phyloP scores from a whole-genome alignment of 192 early-diverging fungal species.

The Backusella macrospora region DNA sequence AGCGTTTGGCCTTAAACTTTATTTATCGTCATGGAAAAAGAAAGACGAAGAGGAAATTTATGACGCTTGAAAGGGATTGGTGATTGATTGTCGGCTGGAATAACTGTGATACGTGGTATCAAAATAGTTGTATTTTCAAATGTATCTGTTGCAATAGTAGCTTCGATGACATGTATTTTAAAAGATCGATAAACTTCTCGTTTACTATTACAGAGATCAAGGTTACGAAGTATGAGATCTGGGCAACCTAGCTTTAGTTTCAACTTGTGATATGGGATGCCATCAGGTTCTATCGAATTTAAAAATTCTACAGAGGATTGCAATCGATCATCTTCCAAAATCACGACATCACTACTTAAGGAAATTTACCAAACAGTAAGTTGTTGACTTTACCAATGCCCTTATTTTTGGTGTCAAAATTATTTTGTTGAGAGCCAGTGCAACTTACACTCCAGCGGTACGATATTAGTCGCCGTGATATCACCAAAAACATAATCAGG shows the following conservation, averaged over 20 bases:
- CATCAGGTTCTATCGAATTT: background rate
- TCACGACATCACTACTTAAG: background rate
- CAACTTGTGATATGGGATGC: background rate
- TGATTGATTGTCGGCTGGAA: too few relatives aligned
- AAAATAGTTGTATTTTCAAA: too few relatives aligned
- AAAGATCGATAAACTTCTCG: too few relatives aligned
- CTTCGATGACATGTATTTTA: too few relatives aligned
- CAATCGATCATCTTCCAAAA: background rate
- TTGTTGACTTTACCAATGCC: background rate
- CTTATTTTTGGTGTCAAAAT: conserved; percentile 12
- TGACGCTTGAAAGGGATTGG: too few relatives aligned
- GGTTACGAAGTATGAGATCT: background rate
- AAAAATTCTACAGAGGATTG: background rate
- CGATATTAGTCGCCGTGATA: too few relatives aligned
- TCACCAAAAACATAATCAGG: background rate
- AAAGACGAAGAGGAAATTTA: too few relatives aligned
- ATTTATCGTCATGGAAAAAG: too few relatives aligned
- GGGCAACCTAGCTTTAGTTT: background rate
- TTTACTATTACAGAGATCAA: background rate
- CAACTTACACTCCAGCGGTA: background rate
- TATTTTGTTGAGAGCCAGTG: background rate
- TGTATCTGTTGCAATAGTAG: too few relatives aligned
- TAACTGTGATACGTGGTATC: too few relatives aligned
- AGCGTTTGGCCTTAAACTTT: too few relatives aligned
- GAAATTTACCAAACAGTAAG: background rate